phyloP scores from a whole-genome alignment of 1,139 yeast species.

The Debaryomyces robertsiae region DNA sequence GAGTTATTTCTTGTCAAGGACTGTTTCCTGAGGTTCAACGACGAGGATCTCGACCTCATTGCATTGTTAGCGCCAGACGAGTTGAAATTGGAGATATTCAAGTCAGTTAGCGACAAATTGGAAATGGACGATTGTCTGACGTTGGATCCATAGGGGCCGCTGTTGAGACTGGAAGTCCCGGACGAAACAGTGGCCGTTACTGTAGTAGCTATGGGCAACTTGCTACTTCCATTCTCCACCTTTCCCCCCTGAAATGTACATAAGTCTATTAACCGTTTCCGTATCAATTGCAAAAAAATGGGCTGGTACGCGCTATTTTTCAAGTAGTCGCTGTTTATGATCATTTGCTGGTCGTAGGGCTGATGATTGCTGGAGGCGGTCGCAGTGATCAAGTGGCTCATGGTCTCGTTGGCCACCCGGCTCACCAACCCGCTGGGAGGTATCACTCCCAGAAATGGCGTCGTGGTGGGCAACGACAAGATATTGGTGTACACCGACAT shows the following conservation, averaged over 20 bases:
- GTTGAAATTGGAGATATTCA: slow-evolving; percentile 38
- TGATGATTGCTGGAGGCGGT: slow-evolving; percentile 23
- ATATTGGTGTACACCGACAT: slow-evolving; percentile 38
- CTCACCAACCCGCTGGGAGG: slow-evolving; percentile 52
- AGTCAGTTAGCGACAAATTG: slow-evolving; percentile 44
- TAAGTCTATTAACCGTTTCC: slow-evolving; percentile 46
- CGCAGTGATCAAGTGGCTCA: slow-evolving; percentile 29
- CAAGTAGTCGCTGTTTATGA: slow-evolving; percentile 37
- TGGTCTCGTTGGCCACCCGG: slow-evolving; percentile 46
- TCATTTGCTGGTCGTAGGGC: slow-evolving; percentile 36
- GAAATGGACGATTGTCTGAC: slow-evolving; percentile 43
- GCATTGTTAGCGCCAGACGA: slow-evolving; percentile 14
- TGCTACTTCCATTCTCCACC: slow-evolving; percentile 14
- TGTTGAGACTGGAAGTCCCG: slow-evolving; percentile 13
- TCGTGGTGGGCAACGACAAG: slow-evolving; percentile 47
- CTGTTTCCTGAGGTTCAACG: slow-evolving; percentile 44
- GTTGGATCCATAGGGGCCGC: slow-evolving; percentile 5
- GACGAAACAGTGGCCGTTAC: slow-evolving; percentile 21
- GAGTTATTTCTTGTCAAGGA: slow-evolving; percentile 50
- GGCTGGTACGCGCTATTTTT: slow-evolving; percentile 40
- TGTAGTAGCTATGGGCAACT: slow-evolving; percentile 34
- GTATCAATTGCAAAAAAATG: slow-evolving; percentile 44
- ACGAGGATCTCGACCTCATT: slow-evolving; percentile 29
- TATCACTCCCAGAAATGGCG: slow-evolving; percentile 45
- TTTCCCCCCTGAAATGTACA: slow-evolving; percentile 27